Evolutionary conservation across 768 basidiomycete genomes (phyloP), one percentile per base, ranked within the genome.

Genomic region (Lactarius psammicola): DNA sequence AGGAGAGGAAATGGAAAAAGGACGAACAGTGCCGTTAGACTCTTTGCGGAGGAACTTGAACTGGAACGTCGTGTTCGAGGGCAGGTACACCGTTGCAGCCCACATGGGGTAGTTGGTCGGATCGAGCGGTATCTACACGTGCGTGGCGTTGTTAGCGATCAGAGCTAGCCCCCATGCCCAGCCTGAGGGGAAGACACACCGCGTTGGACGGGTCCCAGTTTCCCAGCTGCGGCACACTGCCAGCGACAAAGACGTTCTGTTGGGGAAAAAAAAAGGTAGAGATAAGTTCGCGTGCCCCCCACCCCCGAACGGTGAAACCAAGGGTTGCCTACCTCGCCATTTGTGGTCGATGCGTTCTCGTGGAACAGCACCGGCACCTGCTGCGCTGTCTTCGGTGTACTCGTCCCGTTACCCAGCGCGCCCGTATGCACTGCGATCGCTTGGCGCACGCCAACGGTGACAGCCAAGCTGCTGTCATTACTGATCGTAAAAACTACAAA

Each of bases 41-140:
- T 81, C 81, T 71, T 84, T 86, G 34, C 84, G 75, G 69, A 88
- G 84, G 63, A 85, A 87, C 73, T 87, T 88, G 74, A 83, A 88
- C 67, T 83, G 66, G 72, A 88, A 86, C 4, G 69, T 68, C 0
- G 83, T 83, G 62, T 75, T 78, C 0, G 80, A 76, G 2, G 85
- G 84, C 0, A 88, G 69, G n/a, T 74, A 73, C 8, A 86, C 75
- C 0, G 81, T 81, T 20, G 80, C 78, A 4, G 74, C 78, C 86
- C 85, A 88, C 2, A 80, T 75, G 7, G 85, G 85, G 66, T 87
- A 86, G 20, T 74, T 72, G 2, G 80, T 79, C 18, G 85, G 69
- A 1, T 84, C 84, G 4, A 87, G 74, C 0, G 84, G 74, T 65
- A 87, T 77, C 85, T 84, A 53, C 28, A 61, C n/a, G n/a, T 20